These are phyloP conservation scores for Ramaria sp. DNA, from an alignment of 768 basidiomycete species.

Conservation along the genomic window DNA sequence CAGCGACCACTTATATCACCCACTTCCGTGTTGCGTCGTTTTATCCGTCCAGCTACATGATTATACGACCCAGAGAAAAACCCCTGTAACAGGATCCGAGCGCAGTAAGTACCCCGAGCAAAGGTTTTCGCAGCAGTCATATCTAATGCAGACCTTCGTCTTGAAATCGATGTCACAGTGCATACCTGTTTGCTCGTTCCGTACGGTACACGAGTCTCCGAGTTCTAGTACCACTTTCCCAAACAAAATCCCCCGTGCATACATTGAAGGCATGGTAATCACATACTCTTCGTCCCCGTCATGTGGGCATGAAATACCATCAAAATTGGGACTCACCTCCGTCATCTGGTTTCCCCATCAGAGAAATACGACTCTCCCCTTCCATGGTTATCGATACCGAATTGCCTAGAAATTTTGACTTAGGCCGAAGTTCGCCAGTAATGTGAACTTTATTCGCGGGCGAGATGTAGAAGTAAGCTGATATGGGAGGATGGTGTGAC, in stretches of 20 bases:
- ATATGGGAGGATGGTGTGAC: constrained; percentile 90
- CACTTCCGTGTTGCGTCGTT: constrained; percentile 47
- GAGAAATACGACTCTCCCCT: constrained; percentile 80
- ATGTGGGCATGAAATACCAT: neutral
- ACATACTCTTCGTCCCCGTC: constrained; percentile 50
- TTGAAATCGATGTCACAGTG: constrained; percentile 90
- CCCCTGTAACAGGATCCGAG: constrained; percentile 37
- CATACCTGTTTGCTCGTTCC: constrained; percentile 68
- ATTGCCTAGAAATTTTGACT: constrained; percentile 94
- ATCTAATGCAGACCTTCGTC: constrained; percentile 58
- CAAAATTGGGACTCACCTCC: constrained; percentile 47
- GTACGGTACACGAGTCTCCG: constrained; percentile 78
- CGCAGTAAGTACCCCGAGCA: neutral
- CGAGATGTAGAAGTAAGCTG: constrained; percentile 92
- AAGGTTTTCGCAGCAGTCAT: neutral
- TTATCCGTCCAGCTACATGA: constrained; percentile 71
- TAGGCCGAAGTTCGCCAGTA: constrained; percentile 88
- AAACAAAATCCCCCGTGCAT: constrained; percentile 77
- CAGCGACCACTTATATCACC: constrained; percentile 89
- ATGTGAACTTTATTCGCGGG: constrained; percentile 82
- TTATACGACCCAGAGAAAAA: constrained; percentile 98
- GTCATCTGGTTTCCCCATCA: constrained; percentile 77
- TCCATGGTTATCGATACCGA: constrained; percentile 95
- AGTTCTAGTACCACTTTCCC: constrained; percentile 95
- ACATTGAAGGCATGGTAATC: constrained; percentile 98